Conservation (phyloP, 257 asterid genomes). For the Agastache rugosa region DNA sequence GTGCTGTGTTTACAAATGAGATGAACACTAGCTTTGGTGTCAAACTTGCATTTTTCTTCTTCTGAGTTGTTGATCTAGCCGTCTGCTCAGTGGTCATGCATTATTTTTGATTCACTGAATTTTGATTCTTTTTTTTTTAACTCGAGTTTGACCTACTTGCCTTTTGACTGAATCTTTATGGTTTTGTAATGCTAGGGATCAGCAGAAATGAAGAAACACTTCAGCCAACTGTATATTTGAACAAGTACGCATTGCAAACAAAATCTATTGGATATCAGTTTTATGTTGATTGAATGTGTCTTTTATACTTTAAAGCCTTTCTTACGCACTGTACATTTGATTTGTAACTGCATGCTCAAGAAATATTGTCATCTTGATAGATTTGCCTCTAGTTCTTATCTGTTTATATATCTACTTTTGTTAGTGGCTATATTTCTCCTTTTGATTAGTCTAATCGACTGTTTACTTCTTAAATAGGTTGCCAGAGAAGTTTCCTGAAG, state of each 20-base stretch:
- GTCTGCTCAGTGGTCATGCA: constrained; percentile 8
- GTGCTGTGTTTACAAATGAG: neutral
- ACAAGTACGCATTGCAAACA: constrained; percentile 58
- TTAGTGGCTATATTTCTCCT: constrained; percentile 2
- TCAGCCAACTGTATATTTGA: constrained; percentile 82
- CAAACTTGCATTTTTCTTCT: neutral
- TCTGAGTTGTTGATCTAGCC: constrained; percentile 25
- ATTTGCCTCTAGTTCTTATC: neutral
- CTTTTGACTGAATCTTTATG: constrained; percentile 14
- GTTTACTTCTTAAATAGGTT: constrained; percentile 57
- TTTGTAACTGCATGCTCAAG: constrained; percentile 5
- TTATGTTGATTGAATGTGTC: constrained; percentile 9
- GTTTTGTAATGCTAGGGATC: constrained; percentile 56
- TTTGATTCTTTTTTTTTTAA: constrained; percentile 14
- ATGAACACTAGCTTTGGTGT: constrained; percentile 4
- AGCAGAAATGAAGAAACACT: constrained; percentile 93
- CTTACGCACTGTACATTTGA: constrained; percentile 7
- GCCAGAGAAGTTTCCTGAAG: constrained; percentile 87
- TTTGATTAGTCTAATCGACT: constrained; percentile 18
- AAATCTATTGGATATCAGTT: constrained; percentile 14
- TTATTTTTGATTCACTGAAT: constrained; percentile 5
- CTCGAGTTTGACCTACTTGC: constrained; percentile 15
- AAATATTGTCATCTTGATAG: constrained; percentile 12
- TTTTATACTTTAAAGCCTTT: constrained; percentile 11
- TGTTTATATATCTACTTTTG: constrained; percentile 1